A percentile compares a stretch with the other conserved stretches of the same genome.
These are phyloP conservation scores for Oryza glumipatula DNA, from an alignment of 176 grass and related monocot species.

Conservation along the genomic window DNA sequence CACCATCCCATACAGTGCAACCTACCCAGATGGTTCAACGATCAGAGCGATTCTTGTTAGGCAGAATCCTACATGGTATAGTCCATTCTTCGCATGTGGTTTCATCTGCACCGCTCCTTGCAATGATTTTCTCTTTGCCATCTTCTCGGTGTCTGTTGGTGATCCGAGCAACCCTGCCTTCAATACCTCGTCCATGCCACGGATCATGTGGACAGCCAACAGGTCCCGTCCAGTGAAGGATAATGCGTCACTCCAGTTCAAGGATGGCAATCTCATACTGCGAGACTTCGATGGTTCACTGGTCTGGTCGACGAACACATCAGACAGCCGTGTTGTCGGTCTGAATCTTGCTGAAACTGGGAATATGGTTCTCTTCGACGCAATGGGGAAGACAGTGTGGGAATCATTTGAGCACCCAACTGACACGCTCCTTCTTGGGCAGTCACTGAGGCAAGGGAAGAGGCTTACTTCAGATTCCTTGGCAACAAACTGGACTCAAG, in stretches of 20 bases:
- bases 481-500: conserved; percentile 45
- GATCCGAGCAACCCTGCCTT: background rate
- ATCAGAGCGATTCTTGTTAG: conserved; percentile 55
- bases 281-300: conserved; percentile 39
- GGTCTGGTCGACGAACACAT: conserved; percentile 61
- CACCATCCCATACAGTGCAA: conserved; percentile 40
- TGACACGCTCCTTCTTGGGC: conserved; percentile 57
- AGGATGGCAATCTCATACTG: conserved; percentile 55
- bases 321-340: conserved; percentile 33
- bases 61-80: conserved; percentile 37
- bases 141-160: conserved; percentile 43
- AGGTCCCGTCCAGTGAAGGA: conserved; percentile 41
- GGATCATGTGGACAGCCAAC: conserved; percentile 68
- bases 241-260: conserved; percentile 52
- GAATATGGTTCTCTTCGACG: conserved; percentile 64
- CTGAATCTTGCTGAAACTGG: conserved; percentile 54
- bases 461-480: conserved; percentile 44
- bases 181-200: background rate
- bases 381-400: conserved; percentile 51
- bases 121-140: conserved; percentile 51
- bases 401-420: conserved; percentile 65
- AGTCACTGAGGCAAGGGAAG: conserved; percentile 60
- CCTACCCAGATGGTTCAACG: background rate
- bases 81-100: conserved; percentile 49
- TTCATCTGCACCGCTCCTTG: conserved; percentile 60